phyloP scores from a whole-genome alignment of 2,329 filamentous ascomycete genomes.

The Ceratocystis ficicola region DNA sequence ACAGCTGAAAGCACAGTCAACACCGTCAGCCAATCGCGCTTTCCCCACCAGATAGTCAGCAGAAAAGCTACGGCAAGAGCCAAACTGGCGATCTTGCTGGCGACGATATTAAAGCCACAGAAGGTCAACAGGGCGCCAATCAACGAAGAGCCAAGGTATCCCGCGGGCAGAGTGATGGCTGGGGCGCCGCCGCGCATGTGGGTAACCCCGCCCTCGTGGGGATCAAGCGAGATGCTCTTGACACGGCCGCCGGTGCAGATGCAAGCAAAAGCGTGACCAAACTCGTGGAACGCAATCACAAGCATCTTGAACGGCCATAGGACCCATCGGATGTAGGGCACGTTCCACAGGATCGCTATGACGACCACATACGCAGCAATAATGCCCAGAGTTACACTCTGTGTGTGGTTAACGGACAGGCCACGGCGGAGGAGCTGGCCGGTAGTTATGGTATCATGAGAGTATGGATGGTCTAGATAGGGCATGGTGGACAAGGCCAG shows the following conservation, averaged over 20 bases:
- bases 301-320: conserved; percentile 84
- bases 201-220: conserved; percentile 64
- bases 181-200: conserved; percentile 61
- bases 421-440: conserved; percentile 15
- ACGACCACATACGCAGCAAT: conserved; percentile 60
- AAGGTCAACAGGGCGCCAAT: conserved; percentile 69
- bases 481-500: conserved; percentile 3
- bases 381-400: conserved; percentile 57
- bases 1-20: conserved; percentile 57
- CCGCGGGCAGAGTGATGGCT: conserved; percentile 61
- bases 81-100: conserved; percentile 66
- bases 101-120: conserved; percentile 70
- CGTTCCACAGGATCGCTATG: conserved; percentile 67
- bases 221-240: conserved; percentile 47
- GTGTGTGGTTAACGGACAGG: conserved; percentile 38
- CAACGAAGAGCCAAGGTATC: conserved; percentile 64
- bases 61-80: conserved; percentile 62
- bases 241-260: conserved; percentile 61
- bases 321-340: conserved; percentile 61
- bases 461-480: conserved; percentile 12
- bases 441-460: neutral
- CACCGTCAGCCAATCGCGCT: conserved; percentile 66
- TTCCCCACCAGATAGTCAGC: conserved; percentile 71
- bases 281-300: conserved; percentile 72
- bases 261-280: conserved; percentile 62